Evolutionary conservation across 2,329 filamentous ascomycete genomes (phyloP).

Genomic region (Dissoconium aciculare): DNA sequence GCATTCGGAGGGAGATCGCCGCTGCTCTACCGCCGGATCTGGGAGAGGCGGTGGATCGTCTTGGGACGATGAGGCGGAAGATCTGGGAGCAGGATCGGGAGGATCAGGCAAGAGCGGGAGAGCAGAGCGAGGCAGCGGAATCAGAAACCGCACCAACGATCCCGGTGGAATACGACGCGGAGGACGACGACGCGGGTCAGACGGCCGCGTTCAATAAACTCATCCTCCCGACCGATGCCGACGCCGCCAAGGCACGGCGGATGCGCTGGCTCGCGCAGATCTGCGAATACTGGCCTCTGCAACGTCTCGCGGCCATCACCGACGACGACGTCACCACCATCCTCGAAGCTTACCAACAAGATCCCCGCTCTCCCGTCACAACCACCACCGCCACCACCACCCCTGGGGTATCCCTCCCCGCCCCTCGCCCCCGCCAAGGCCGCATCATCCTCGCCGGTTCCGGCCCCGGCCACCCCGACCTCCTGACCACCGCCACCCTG

Average conservation of each 20-base stretch:
- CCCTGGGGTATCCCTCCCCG: constrained; percentile 19
- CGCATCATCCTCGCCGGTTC: constrained; percentile 79
- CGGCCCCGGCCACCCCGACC: constrained; percentile 80
- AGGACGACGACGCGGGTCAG: constrained; percentile 55
- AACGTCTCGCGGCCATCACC: constrained; percentile 60
- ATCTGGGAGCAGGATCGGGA: constrained; percentile 62
- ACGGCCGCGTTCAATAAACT: constrained; percentile 71
- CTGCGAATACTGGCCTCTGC: constrained; percentile 95
- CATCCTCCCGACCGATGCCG: constrained; percentile 56
- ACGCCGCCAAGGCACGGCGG: constrained; percentile 60
- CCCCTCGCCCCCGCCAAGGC: constrained; percentile 34
- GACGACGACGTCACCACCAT: constrained; percentile 66
- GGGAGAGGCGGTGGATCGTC: constrained; percentile 58
- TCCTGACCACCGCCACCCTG: constrained; percentile 70
- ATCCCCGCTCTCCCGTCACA: constrained; percentile 19
- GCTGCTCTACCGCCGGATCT: constrained; percentile 60
- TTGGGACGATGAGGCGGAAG: constrained; percentile 57
- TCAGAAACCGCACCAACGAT: too few relatives aligned
- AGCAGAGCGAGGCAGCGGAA: too few relatives aligned
- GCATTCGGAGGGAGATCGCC: constrained; percentile 78
- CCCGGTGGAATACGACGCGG: constrained; percentile 32
- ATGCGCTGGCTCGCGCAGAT: constrained; percentile 92
- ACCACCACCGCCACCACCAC: constrained; percentile 5
- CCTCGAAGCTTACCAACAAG: constrained; percentile 52
- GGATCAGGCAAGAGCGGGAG: constrained; percentile 30